Evolutionary conservation across 148 eudicot genomes (phyloP).

Genomic region (Rhododendron molle): DNA sequence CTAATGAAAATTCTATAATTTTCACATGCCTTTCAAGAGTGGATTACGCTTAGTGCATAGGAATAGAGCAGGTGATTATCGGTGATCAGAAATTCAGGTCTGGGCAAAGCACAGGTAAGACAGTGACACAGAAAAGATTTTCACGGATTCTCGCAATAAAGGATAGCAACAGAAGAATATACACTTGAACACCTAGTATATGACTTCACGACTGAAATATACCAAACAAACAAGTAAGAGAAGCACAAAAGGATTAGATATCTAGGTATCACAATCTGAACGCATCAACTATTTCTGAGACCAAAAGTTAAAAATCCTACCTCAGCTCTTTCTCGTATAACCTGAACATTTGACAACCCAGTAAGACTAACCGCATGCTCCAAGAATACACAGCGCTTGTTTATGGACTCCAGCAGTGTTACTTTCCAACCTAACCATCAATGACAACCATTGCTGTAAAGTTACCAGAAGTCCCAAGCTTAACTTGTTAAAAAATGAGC

Average conservation of each 20-base stretch:
- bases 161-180: not conserved
- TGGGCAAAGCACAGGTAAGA: not conserved
- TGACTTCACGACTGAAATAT: not conserved
- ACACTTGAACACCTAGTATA: not conserved
- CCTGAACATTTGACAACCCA: conserved; percentile 67
- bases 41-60: not conserved
- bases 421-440: conserved; percentile 62
- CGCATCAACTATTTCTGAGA: not conserved
- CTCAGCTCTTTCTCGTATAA: conserved; percentile 92
- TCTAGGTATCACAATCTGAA: not conserved
- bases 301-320: conserved; percentile 23
- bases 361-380: conserved; percentile 60
- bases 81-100: not conserved
- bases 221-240: not conserved
- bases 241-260: not conserved
- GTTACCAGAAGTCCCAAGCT: not conserved
- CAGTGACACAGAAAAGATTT: not conserved
- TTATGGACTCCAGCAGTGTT: conserved; percentile 78
- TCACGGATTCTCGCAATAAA: not conserved
- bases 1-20: not conserved
- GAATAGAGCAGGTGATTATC: conserved; percentile 1
- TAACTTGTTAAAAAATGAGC: not conserved
- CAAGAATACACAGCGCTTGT: conserved; percentile 83
- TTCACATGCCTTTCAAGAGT: not conserved
- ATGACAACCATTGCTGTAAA: not conserved